Percentiles rank a stretch among this genome's conserved stretches.
phyloP scores from a whole-genome alignment of 2,329 filamentous ascomycete genomes.

The Nigrograna mackinnonii region DNA sequence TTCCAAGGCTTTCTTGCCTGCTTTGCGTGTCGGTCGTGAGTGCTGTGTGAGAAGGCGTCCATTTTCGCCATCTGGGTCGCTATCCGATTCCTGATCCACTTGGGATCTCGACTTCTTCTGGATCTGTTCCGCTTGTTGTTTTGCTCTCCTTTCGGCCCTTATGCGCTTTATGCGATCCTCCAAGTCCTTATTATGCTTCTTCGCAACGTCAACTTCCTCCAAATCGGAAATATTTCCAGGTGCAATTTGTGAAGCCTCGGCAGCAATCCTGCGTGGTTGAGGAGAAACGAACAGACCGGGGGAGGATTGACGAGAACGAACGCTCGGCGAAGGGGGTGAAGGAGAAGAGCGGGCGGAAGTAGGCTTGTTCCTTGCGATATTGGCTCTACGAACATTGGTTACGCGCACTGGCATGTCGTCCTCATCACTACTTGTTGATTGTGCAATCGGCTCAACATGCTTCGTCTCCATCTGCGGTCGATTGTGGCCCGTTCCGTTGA shows the following conservation, averaged over 20 bases:
- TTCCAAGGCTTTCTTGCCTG: constrained; percentile 91
- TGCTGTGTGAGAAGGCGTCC: constrained; percentile 64
- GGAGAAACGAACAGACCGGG: constrained; percentile 64
- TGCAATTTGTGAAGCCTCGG: no score
- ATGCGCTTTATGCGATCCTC: constrained; percentile 75
- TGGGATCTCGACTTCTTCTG: constrained; percentile 34
- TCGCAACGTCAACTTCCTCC: no score
- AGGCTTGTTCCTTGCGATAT: constrained; percentile 9
- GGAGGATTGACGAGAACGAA: constrained; percentile 42
- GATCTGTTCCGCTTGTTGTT: constrained; percentile 57
- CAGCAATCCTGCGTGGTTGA: no score
- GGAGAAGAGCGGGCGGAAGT: no score
- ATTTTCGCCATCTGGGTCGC: constrained; percentile 60
- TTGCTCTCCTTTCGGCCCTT: constrained; percentile 69
- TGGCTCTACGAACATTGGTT: no score
- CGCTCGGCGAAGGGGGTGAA: constrained; percentile 13
- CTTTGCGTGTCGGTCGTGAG: constrained; percentile 74
- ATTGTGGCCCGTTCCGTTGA: constrained; percentile 25
- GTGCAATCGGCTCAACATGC: constrained; percentile 5
- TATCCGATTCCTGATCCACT: constrained; percentile 38
- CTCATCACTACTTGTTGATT: constrained; percentile 26
- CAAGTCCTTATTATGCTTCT: constrained; percentile 64
- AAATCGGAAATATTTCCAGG: no score
- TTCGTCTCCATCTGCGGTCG: constrained; percentile 10
- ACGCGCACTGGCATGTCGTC: constrained; percentile 33